Percentiles rank a stretch among this genome's conserved stretches.
Evolutionary conservation across 208 protist genomes (phyloP).

Genomic region (Naegleria fowleri): DNA sequence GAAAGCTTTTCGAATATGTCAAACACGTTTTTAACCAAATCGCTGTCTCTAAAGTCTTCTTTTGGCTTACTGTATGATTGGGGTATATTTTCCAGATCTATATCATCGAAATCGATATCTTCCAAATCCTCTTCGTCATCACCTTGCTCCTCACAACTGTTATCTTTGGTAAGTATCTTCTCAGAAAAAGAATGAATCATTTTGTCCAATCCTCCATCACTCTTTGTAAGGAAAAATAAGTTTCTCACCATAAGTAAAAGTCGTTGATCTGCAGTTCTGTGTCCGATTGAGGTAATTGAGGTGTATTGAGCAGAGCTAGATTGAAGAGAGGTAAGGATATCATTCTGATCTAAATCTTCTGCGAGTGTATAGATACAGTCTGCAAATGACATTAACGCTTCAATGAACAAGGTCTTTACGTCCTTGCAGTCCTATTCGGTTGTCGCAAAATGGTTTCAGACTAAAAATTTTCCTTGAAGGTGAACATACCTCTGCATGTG

Average conservation of each 20-base stretch:
- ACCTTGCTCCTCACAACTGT: not conserved
- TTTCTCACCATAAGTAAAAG: not conserved
- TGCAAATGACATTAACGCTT: not conserved
- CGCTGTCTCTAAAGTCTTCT: not conserved
- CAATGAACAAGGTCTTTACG: not conserved
- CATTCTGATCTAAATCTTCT: not conserved
- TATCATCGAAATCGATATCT: not conserved
- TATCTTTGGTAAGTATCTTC: not conserved
- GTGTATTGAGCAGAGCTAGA: not conserved
- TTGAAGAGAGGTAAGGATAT: not conserved
- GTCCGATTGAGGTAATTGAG: not conserved
- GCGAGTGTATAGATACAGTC: not conserved
- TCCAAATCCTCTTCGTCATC: not conserved
- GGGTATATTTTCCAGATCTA: not conserved
- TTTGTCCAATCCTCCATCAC: not conserved
- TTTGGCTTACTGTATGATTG: not conserved
- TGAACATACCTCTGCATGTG: not conserved
- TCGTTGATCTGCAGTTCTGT: not conserved
- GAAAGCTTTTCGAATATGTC: not conserved
- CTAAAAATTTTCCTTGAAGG: not conserved
- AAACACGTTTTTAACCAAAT: not conserved
- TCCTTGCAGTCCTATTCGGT: not conserved
- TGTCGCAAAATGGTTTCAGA: not conserved
- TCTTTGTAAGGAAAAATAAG: not conserved
- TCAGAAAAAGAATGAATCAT: not conserved